Base-by-base conservation (phyloP, 495 filamentous ascomycete genomes). In the Daldinia vernicosa region DNA sequence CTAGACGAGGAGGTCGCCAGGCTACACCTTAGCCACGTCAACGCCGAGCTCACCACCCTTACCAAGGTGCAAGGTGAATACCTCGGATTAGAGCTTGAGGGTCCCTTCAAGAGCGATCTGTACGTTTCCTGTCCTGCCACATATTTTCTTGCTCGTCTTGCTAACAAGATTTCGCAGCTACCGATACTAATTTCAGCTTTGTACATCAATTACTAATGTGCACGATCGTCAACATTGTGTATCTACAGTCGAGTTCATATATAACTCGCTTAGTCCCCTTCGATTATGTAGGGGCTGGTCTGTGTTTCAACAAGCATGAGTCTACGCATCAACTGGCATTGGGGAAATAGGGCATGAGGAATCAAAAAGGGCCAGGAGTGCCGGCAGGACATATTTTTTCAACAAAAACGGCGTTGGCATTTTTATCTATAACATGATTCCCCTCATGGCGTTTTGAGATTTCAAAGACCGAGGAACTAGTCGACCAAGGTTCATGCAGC, bases 1-100 rank as follows among this genome's bases (percentile, higher is more conserved):
- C 88, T 99, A 43, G 95, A 99, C 72, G 95, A 99, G 89, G 92
- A 97, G 84, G 95, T 99, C 77, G 95, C 95, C 73, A 87, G 90
- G 75, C 91, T 97, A 71, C 95, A 99, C 83, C 83, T 98, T 75
- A 89, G 86, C 59, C 96, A 98, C 87, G 92, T 96, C 87, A 97
- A 97, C 83, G 95, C 87, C 79, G 93, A 98, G 87, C 86, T 99
- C 69, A 90, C 92, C 70, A 90, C 88, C 80, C 87, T 99, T 77
- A 91, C 92, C 73, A 75, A 85, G 63, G 90, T 91, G 75, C 95
- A 99, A 86, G 90, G 93, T 66, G 95, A 99, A 75, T 99, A 99
- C 86, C 90, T 98, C 79, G 88, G 92, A 76, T 86, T 99, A 63
- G 85, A 86, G 26, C 79, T 89, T 65, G 89, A 91, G 84, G 95